A percentile compares a stretch with the other conserved stretches of the same genome.
These are phyloP conservation scores for Trichaptum fuscoviolaceum DNA, from an alignment of 768 basidiomycete genomes.

Conservation along the genomic window DNA sequence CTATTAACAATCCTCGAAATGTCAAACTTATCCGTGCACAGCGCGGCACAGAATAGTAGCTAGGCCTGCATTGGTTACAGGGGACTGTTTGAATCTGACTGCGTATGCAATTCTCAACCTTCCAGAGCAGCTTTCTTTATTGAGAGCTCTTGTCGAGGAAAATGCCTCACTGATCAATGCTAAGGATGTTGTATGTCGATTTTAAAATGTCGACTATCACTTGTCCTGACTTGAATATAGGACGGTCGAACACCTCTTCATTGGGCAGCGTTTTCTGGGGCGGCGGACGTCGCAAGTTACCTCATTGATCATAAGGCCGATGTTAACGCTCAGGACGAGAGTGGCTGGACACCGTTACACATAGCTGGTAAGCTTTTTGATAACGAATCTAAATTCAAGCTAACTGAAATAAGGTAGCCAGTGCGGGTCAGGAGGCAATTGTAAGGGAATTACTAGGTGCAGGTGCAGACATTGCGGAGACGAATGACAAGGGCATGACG, in stretches of 20 bases:
- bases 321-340: constrained; percentile 57
- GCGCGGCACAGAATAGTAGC: constrained; percentile 67
- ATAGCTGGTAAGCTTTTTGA: constrained; percentile 52
- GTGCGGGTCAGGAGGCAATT: constrained; percentile 73
- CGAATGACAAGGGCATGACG: constrained; percentile 78
- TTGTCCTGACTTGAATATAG: constrained; percentile 29
- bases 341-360: constrained; percentile 77
- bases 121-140: constrained; percentile 65
- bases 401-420: constrained; percentile 42
- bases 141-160: constrained; percentile 59
- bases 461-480: constrained; percentile 77
- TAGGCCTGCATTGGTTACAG: constrained; percentile 9
- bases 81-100: background rate
- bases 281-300: constrained; percentile 59
- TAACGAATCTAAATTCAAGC: background rate
- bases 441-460: constrained; percentile 75
- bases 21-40: constrained; percentile 48
- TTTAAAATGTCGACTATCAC: background rate
- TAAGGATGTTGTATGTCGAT: constrained; percentile 46
- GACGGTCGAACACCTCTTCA: constrained; percentile 81
- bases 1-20: constrained; percentile 21
- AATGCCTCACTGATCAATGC: constrained; percentile 58
- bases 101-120: background rate
- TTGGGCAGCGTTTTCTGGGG: constrained; percentile 76
- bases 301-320: constrained; percentile 68